These are phyloP conservation scores for Fusarium xyrophilum DNA, from an alignment of 2,329 filamentous ascomycete genomes.

Conservation along the genomic window DNA sequence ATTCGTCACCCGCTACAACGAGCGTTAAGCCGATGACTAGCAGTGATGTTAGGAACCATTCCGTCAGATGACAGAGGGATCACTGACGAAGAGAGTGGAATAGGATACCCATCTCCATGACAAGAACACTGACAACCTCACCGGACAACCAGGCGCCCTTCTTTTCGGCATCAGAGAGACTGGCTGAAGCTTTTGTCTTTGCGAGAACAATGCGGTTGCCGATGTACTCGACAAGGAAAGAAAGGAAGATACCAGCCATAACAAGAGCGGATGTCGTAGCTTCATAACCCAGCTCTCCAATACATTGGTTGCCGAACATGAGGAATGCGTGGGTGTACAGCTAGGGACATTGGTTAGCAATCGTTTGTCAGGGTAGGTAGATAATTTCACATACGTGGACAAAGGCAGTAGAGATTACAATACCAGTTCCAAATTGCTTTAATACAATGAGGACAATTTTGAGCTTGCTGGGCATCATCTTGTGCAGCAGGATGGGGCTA, in stretches of 20 bases:
- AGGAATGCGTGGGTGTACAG: slow-evolving; percentile 75
- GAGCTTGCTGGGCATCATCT: slow-evolving; percentile 60
- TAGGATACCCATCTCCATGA: slow-evolving; percentile 76
- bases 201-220: slow-evolving; percentile 64
- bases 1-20: slow-evolving; percentile 64
- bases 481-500: slow-evolving; percentile 68
- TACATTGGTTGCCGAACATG: slow-evolving; percentile 75
- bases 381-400: slow-evolving; percentile 61
- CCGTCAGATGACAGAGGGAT: neutral
- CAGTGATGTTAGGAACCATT: slow-evolving; percentile 1
- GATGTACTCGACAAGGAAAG: slow-evolving; percentile 74
- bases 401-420: slow-evolving; percentile 75
- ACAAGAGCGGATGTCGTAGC: slow-evolving; percentile 72
- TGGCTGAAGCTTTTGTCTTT: slow-evolving; percentile 42
- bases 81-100: slow-evolving; percentile 74
- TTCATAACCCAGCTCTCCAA: slow-evolving; percentile 72
- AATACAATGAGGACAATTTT: slow-evolving; percentile 65
- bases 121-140: slow-evolving; percentile 66
- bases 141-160: slow-evolving; percentile 43
- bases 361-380: neutral
- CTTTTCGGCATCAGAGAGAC: slow-evolving; percentile 38
- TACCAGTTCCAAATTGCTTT: slow-evolving; percentile 77
- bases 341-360: slow-evolving; percentile 47
- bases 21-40: slow-evolving; percentile 69
- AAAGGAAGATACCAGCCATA: slow-evolving; percentile 76